These are phyloP conservation scores for Nothophoma quercina DNA, from an alignment of 2,329 filamentous ascomycete species.

Conservation along the genomic window DNA sequence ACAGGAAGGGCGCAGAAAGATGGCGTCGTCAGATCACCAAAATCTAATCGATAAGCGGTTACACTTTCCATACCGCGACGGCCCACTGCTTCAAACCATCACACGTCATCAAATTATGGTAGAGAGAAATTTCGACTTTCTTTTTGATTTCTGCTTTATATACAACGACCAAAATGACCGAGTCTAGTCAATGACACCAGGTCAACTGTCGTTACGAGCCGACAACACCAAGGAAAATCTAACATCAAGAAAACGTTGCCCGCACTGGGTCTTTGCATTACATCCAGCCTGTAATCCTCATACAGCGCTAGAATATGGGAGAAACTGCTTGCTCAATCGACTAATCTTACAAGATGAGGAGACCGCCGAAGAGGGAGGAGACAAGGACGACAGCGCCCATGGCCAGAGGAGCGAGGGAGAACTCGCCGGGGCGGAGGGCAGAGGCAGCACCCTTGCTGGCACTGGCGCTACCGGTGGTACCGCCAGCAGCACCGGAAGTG, in stretches of 20 bases:
- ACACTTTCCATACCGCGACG: neutral
- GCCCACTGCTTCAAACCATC: neutral
- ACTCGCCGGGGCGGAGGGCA: slow-evolving; percentile 53
- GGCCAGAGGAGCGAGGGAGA: slow-evolving; percentile 59
- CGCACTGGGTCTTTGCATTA: slow-evolving; percentile 41
- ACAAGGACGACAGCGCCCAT: slow-evolving; percentile 60
- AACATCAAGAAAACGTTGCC: slow-evolving; percentile 31
- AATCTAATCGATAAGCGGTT: slow-evolving; percentile 14
- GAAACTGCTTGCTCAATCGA: neutral
- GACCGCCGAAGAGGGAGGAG: slow-evolving; percentile 63
- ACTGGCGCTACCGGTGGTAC: slow-evolving; percentile 23
- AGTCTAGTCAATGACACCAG: slow-evolving; percentile 20
- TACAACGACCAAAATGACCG: slow-evolving; percentile 14
- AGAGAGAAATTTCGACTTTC: neutral
- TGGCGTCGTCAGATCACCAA: neutral
- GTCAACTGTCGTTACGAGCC: slow-evolving; percentile 14
- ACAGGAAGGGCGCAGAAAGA: slow-evolving; percentile 5
- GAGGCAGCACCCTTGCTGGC: slow-evolving; percentile 53
- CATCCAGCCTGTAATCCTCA: slow-evolving; percentile 15
- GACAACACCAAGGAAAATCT: slow-evolving; percentile 18
- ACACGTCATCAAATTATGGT: neutral
- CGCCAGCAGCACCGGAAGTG: slow-evolving; percentile 45
- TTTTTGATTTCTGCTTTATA: slow-evolving; percentile 5
- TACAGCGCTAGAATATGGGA: slow-evolving; percentile 8
- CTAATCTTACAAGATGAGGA: slow-evolving; percentile 49